A percentile compares a stretch with the other conserved stretches of the same genome.
Evolutionary conservation across 331 rosid genomes (phyloP).

Genomic region (Acacia concinna): DNA sequence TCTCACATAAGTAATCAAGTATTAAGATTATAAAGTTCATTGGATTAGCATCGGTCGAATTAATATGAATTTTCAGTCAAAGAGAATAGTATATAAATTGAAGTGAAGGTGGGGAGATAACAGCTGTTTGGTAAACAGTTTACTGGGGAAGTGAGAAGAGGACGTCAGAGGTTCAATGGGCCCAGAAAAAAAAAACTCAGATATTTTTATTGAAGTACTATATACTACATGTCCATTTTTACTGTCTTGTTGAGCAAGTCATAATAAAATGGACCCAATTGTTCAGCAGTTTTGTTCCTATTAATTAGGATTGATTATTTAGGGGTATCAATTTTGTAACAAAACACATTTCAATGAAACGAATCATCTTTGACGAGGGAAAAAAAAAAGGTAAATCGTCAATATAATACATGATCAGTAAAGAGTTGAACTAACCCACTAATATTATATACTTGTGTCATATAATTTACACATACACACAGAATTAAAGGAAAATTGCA

Average conservation of each 20-base stretch:
- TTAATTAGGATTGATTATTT: no score
- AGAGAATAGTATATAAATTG: not conserved
- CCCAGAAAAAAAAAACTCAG: slow-evolving; percentile 6
- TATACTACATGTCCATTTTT: not conserved
- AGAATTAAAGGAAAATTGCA: no score
- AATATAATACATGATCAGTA: no score
- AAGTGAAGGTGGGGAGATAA: slow-evolving; percentile 25
- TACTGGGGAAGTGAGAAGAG: slow-evolving; percentile 40
- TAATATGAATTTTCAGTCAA: not conserved
- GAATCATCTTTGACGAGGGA: not conserved
- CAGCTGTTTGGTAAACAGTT: slow-evolving; percentile 40
- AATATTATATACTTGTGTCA: no score
- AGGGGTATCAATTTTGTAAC: no score
- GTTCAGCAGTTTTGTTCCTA: not conserved
- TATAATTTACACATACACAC: no score
- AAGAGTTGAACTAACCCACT: no score
- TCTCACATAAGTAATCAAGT: not conserved
- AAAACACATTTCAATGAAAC: not conserved
- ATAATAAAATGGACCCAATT: not conserved
- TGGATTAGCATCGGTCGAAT: not conserved
- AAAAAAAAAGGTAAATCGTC: no score
- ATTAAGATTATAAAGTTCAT: not conserved
- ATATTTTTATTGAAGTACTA: not conserved
- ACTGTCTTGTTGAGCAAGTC: slow-evolving; percentile 26
- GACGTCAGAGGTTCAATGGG: slow-evolving; percentile 14